Percentiles rank a stretch among this genome's conserved stretches.
phyloP scores from a whole-genome alignment of 306 rosid species.

The peach (Prunus persica) region Prunus_persica_NCBIv2 NC_034010.1:27655501-27656000 shows the following conservation, averaged over 20 bases:
- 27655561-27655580: constrained; percentile 76
- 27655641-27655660: constrained; percentile 86
- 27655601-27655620: constrained; percentile 86
- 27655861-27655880: constrained; percentile 87
- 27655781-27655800: neutral
- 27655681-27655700: constrained; percentile 72
- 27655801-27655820: neutral
- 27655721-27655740: constrained; percentile 88
- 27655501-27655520: constrained; percentile 96
- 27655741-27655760: constrained; percentile 89
- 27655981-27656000: neutral
- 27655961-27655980: neutral
- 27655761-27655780: constrained; percentile 53
- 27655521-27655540: constrained; percentile 83
- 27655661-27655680: constrained; percentile 71
- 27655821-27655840: neutral
- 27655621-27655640: constrained; percentile 87
- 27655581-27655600: constrained; percentile 84
- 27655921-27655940: constrained; percentile 34
- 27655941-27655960: constrained; percentile 35
- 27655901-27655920: constrained; percentile 69
- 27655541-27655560: constrained; percentile 73
- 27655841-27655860: constrained; percentile 59
- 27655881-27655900: constrained; percentile 83
- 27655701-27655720: constrained; percentile 85